Conservation (phyloP, 2,329 filamentous ascomycete species). For the Claviceps monticola region DNA sequence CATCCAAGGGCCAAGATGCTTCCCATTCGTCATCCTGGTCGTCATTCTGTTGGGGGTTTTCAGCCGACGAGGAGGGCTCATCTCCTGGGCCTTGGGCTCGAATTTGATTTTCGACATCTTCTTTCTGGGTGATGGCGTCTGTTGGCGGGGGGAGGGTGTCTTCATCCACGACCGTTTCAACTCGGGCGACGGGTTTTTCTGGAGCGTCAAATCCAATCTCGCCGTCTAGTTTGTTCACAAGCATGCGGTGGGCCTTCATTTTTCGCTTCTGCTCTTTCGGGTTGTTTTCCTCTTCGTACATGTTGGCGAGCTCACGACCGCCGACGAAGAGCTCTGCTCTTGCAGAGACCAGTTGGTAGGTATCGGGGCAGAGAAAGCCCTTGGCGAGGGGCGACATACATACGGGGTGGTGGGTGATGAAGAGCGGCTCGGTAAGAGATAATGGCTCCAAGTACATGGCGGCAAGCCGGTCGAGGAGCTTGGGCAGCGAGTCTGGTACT, state of each 20-base stretch:
- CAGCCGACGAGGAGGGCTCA: too few species aligned
- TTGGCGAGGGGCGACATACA: conserved; percentile 87
- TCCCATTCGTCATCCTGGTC: conserved; percentile 29
- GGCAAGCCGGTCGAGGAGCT: conserved; percentile 70
- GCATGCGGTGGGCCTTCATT: conserved; percentile 44
- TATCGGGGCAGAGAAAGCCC: conserved; percentile 57
- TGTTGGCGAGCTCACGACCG: conserved; percentile 77
- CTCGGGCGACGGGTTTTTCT: neutral
- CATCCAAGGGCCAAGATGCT: conserved; percentile 41
- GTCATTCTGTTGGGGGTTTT: conserved; percentile 24
- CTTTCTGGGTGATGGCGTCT: too few species aligned
- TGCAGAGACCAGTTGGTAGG: conserved; percentile 61
- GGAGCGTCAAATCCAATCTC: conserved; percentile 15
- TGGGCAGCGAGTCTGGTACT: conserved; percentile 43
- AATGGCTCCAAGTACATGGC: conserved; percentile 63
- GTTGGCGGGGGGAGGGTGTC: too few species aligned
- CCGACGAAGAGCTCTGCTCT: conserved; percentile 75
- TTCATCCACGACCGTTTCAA: too few species aligned
- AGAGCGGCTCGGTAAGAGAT: conserved; percentile 55
- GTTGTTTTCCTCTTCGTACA: conserved; percentile 96
- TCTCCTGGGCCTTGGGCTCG: neutral
- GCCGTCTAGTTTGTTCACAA: conserved; percentile 22
- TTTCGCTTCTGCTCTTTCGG: conserved; percentile 77
- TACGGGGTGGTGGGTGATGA: conserved; percentile 80
- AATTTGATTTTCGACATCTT: too few species aligned